Evolutionary conservation across 129 eudicot species (phyloP).

Genomic region (Smallanthus sonchifolius): DNA sequence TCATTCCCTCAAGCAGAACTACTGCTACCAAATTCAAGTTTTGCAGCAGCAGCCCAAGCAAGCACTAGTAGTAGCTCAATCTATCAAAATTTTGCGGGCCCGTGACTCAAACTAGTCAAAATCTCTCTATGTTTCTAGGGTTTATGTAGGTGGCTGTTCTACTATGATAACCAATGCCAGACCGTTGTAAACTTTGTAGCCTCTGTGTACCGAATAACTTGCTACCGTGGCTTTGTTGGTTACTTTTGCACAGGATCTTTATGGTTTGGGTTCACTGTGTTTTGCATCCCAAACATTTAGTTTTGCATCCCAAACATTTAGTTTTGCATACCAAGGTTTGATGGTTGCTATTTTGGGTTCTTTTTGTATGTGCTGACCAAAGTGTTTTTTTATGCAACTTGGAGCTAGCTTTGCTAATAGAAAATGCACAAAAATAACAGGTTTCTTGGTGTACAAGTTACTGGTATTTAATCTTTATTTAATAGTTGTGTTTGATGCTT

Average conservation of each 20-base stretch:
- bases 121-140: slow-evolving; percentile 17
- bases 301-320: slow-evolving; percentile 33
- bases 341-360: slow-evolving; percentile 23
- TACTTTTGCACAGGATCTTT: slow-evolving; percentile 29
- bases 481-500: slow-evolving; percentile 8
- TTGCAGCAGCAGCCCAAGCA: slow-evolving; percentile 59
- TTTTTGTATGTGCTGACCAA: slow-evolving; percentile 61
- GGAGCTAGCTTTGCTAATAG: slow-evolving; percentile 22
- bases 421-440: slow-evolving; percentile 1
- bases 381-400: slow-evolving; percentile 34
- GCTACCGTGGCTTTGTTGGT: slow-evolving; percentile 35
- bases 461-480: not conserved
- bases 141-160: slow-evolving; percentile 33
- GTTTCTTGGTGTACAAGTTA: not conserved
- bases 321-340: slow-evolving; percentile 41
- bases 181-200: slow-evolving; percentile 35
- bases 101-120: slow-evolving; percentile 39
- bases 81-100: slow-evolving; percentile 49
- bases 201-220: slow-evolving; percentile 21
- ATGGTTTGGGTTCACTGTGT: slow-evolving; percentile 31
- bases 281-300: slow-evolving; percentile 38
- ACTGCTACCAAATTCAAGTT: slow-evolving; percentile 52
- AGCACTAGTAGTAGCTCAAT: slow-evolving; percentile 84
- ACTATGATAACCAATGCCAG: slow-evolving; percentile 19
- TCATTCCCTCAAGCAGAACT: slow-evolving; percentile 96